Evolutionary conservation across 2,329 filamentous ascomycete species (phyloP).

Genomic region (Orbilia blumenaviensis): DNA sequence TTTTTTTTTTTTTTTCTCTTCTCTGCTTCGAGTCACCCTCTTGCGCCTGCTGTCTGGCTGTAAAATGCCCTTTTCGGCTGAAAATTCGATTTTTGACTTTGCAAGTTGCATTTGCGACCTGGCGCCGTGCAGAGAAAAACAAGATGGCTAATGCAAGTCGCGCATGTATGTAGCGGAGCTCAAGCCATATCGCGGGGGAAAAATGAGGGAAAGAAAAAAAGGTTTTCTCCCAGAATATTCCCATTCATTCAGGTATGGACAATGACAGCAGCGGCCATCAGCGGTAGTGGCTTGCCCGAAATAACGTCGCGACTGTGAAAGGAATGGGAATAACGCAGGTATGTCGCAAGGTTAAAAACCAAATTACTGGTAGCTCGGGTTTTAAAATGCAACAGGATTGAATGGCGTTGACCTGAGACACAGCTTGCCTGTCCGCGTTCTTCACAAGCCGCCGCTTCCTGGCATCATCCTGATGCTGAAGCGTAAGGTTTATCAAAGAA

Average conservation of each 20-base stretch:
- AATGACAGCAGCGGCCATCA: conserved; percentile 9
- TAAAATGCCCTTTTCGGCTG: conserved; percentile 45
- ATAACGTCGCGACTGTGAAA: conserved; percentile 26
- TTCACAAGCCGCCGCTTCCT: conserved; percentile 36
- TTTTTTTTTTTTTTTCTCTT: not conserved
- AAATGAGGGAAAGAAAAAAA: too few species aligned
- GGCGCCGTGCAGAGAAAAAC: not conserved
- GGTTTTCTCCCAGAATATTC: not conserved
- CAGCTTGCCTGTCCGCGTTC: conserved; percentile 42
- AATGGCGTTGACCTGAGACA: conserved; percentile 54
- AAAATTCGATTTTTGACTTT: conserved; percentile 27
- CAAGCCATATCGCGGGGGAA: conserved; percentile 23
- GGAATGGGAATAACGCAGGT: conserved; percentile 48
- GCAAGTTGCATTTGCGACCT: conserved; percentile 14
- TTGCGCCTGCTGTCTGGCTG: conserved; percentile 43
- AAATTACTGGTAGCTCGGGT: conserved; percentile 46
- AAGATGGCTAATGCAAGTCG: conserved; percentile 11
- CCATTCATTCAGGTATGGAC: not conserved
- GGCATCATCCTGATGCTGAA: conserved; percentile 29
- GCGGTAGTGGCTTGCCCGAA: conserved; percentile 50
- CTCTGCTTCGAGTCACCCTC: conserved; percentile 25
- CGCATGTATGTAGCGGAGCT: conserved; percentile 26
- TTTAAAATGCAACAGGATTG: conserved; percentile 54
- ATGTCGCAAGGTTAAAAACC: conserved; percentile 54
- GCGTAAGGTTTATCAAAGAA: conserved; percentile 39